Base-by-base conservation (phyloP, 1,284 basidiomycete genomes). In the Chalciporus sp. region DNA sequence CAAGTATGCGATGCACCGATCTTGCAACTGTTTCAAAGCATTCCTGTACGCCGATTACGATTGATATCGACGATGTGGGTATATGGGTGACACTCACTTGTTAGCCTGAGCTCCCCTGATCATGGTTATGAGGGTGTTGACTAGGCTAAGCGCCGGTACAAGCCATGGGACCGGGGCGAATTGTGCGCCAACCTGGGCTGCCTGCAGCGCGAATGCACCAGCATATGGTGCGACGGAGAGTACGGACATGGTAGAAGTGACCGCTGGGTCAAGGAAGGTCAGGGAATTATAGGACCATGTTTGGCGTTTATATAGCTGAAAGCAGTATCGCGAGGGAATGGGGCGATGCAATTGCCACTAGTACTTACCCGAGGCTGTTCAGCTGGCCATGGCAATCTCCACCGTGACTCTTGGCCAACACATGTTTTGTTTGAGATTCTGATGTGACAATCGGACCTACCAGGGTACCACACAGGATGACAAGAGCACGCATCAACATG, bases 91-190 rank as follows among this genome's bases (percentile, higher is more conserved):
- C 17, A 31, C 64, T 19, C 56, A 76, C 81, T 72, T 75, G 62
- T 83, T 83, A 1, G 70, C 65, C 2, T 67, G 55, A n/a, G 81
- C 77, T 57, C 78, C 75, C 45, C 75, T 72, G 59, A 80, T 76
- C 42, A 79, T 70, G 48, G 74, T 55, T 20, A 81, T 64, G 35
- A 81, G 76, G 23, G 59, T 68, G 40, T 72, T 72, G 7, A 80
- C 58, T 1, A 74, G 49, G 11, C 74, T 76, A 27, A 76, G 72
- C 11, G 74, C 72, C 10, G 76, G 73, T 12, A 62, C 68, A 16
- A 83, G 65, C 47, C 72, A 80, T 33, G 82, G 82, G 5, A 82
- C 64, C 8, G 81, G 80, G 17, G 74, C 67, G 39, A 82, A 75
- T 50, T 77, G 63, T 11, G 81, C 75, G 17, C 77, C 67, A 6